Percentiles rank a stretch among this genome's conserved stretches.
phyloP scores from a whole-genome alignment of 257 asterid species.

The Anisodus acutangulus region DNA sequence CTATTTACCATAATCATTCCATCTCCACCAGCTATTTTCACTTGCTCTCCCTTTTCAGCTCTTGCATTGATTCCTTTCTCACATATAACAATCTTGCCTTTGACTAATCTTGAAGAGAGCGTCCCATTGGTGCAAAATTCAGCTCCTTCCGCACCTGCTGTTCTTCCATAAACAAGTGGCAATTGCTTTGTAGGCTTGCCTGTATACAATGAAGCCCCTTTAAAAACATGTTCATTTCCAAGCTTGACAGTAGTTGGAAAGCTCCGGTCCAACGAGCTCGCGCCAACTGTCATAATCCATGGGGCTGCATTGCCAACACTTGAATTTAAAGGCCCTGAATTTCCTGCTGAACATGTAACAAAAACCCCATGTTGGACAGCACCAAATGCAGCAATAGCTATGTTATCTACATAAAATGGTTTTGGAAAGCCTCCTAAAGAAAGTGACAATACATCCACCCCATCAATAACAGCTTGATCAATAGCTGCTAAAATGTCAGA shows the following conservation, averaged over 20 bases:
- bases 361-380: constrained; percentile 61
- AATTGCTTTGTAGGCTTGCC: constrained; percentile 53
- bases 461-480: constrained; percentile 67
- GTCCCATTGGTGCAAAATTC: constrained; percentile 56
- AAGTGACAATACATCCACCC: constrained; percentile 68
- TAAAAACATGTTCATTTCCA: constrained; percentile 53
- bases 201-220: constrained; percentile 59
- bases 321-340: constrained; percentile 63
- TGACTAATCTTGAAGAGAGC: constrained; percentile 44
- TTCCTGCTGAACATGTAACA: constrained; percentile 68
- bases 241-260: constrained; percentile 55
- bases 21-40: constrained; percentile 65
- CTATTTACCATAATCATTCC: constrained; percentile 70
- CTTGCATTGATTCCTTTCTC: constrained; percentile 64
- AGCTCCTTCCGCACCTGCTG: constrained; percentile 49
- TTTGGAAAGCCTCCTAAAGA: constrained; percentile 62
- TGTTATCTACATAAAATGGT: constrained; percentile 52
- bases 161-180: constrained; percentile 47
- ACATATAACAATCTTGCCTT: constrained; percentile 74
- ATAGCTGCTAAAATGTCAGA: constrained; percentile 72
- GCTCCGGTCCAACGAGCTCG: constrained; percentile 61
- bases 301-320: constrained; percentile 66
- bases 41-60: constrained; percentile 66
- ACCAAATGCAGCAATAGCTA: constrained; percentile 71
- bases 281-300: constrained; percentile 82